Conservation (phyloP, 139 green algal genomes). For the Astrephomene gubernaculifera region DNA sequence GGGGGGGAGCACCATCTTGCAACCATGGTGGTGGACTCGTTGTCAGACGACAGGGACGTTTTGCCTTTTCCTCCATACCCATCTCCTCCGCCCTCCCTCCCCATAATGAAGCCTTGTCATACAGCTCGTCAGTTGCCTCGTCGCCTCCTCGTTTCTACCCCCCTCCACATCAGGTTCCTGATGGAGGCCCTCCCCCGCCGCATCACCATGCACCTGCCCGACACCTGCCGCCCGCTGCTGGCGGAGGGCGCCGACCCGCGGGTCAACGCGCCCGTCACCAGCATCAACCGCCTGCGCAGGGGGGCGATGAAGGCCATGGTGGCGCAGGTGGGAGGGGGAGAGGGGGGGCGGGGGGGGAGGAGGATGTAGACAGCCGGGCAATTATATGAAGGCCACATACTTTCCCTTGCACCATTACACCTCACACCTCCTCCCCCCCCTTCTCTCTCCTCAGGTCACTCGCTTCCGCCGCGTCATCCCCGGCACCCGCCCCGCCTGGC, state of each 20-base stretch:
- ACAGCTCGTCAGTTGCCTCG: neutral
- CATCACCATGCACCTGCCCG: constrained; percentile 34
- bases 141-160: neutral
- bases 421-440: neutral
- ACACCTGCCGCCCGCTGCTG: neutral
- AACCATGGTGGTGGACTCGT: too few species aligned
- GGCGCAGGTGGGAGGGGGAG: constrained; percentile 6
- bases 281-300: constrained; percentile 40
- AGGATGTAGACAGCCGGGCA: too few species aligned
- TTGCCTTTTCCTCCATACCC: too few species aligned
- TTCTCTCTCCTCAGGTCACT: constrained; percentile 1
- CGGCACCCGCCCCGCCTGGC: constrained; percentile 8
- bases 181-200: constrained; percentile 33
- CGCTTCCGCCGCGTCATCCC: constrained; percentile 36
- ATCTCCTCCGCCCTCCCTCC: too few species aligned
- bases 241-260: constrained; percentile 31
- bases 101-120: too few species aligned
- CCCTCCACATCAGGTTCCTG: constrained; percentile 16
- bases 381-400: too few species aligned
- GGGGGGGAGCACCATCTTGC: neutral
- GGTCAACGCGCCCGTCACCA: constrained; percentile 33
- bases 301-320: constrained; percentile 26
- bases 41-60: too few species aligned
- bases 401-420: too few species aligned
- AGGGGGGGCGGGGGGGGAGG: neutral